These are phyloP conservation scores for Crithidia mellificae DNA, from an alignment of 208 protist genomes.

Conservation along the genomic window DNA sequence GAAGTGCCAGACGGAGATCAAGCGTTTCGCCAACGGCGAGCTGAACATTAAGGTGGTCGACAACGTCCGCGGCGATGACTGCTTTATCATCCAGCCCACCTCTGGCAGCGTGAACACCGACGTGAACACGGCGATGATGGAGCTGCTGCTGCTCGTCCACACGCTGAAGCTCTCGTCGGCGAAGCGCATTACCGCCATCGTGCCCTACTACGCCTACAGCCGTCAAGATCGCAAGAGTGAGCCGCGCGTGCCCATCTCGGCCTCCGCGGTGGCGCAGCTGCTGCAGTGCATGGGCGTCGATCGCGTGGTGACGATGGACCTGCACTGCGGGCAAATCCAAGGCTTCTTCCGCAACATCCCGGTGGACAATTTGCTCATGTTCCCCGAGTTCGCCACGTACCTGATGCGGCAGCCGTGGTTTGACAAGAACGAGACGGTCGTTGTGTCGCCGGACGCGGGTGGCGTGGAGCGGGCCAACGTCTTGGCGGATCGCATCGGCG, in stretches of 20 bases:
- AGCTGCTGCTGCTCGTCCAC: conserved; percentile 89
- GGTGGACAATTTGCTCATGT: conserved; percentile 94
- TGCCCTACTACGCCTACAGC: conserved; percentile 96
- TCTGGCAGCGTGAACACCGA: conserved; percentile 59
- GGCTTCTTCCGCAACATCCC: conserved; percentile 96
- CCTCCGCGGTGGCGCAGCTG: conserved; percentile 93
- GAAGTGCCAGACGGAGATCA: conserved; percentile 79
- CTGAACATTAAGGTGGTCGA: conserved; percentile 93
- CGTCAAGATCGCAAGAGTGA: conserved; percentile 97
- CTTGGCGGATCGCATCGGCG: conserved; percentile 83
- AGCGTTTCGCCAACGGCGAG: conserved; percentile 91
- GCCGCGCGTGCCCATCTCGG: conserved; percentile 95
- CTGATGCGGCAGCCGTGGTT: conserved; percentile 84
- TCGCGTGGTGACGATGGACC: conserved; percentile 93
- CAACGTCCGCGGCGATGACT: conserved; percentile 94
- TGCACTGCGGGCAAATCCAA: conserved; percentile 96
- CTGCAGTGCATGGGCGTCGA: conserved; percentile 93
- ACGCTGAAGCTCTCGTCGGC: conserved; percentile 90
- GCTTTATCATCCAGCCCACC: conserved; percentile 96
- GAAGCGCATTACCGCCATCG: conserved; percentile 94
- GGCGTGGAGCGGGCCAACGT: conserved; percentile 94
- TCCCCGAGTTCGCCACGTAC: conserved; percentile 87
- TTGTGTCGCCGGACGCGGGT: conserved; percentile 97
- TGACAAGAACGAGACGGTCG: conserved; percentile 74
- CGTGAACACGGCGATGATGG: conserved; percentile 91